These are phyloP conservation scores for Eucalyptus regnans DNA, from an alignment of 345 rosid genomes.

Conservation along the genomic window DNA sequence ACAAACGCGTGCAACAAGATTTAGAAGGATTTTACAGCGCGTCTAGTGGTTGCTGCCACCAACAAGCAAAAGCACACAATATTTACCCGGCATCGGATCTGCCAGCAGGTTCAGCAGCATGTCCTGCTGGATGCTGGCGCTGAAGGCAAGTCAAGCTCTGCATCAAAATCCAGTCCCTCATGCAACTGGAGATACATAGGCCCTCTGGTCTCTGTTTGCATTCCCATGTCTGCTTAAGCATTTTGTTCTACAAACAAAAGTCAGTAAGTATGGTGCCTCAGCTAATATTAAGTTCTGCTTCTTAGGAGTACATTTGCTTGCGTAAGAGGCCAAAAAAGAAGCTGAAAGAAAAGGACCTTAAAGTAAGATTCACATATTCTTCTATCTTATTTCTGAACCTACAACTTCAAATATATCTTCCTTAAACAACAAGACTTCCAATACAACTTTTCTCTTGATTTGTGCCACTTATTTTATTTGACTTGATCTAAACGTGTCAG, in stretches of 20 bases:
- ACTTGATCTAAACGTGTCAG: not conserved
- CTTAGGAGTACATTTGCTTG: not conserved
- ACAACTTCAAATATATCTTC: not conserved
- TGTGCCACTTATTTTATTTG: not conserved
- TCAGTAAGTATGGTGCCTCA: not conserved
- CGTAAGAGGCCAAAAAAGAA: not conserved
- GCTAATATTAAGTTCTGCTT: not conserved
- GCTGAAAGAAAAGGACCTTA: not conserved
- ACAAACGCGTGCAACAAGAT: not conserved
- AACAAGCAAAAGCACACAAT: not conserved
- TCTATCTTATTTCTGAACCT: not conserved
- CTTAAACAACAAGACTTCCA: not conserved
- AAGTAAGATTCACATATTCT: not conserved
- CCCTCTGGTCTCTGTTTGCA: constrained; percentile 65
- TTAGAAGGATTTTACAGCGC: not conserved
- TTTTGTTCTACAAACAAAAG: constrained; percentile 54
- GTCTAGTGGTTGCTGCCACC: not conserved
- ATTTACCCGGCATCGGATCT: not conserved
- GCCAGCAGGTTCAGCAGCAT: not conserved
- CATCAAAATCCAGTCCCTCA: constrained; percentile 46
- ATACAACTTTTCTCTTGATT: not conserved
- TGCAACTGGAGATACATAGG: constrained; percentile 88
- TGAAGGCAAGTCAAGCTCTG: not conserved
- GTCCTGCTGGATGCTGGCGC: not conserved
- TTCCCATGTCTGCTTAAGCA: constrained; percentile 87